These are phyloP conservation scores for Trichoderma lentiforme DNA, from an alignment of 2,329 filamentous ascomycete genomes.

Conservation along the genomic window DNA sequence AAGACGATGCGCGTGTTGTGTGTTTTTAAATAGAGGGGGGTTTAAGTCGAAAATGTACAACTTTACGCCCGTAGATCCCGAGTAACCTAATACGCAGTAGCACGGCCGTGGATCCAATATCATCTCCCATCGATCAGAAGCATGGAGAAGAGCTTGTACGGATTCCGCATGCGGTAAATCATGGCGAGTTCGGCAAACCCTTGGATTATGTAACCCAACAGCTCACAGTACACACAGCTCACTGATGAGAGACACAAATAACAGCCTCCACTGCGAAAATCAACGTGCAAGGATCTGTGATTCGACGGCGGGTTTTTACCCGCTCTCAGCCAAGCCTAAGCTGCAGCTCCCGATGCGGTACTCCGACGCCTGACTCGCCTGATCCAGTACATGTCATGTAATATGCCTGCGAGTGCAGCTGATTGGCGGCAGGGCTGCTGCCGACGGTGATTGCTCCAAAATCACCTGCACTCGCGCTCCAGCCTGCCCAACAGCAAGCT, in stretches of 20 bases:
- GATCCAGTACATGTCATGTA: not conserved
- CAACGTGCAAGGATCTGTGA: not conserved
- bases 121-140: not conserved
- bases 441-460: constrained; percentile 6
- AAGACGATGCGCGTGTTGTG: not conserved
- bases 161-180: not conserved
- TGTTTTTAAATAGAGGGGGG: not conserved
- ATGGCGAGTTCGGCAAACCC: not conserved
- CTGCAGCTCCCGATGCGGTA: not conserved
- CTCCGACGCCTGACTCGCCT: not conserved
- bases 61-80: constrained; percentile 3
- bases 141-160: not conserved
- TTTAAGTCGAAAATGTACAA: constrained; percentile 10
- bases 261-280: not conserved
- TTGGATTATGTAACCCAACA: not conserved
- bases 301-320: not conserved
- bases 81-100: not conserved
- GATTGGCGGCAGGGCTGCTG: constrained; percentile 1
- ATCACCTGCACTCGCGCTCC: not conserved
- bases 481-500: not conserved
- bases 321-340: not conserved
- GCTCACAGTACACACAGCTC: too few relatives aligned
- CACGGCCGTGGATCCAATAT: not conserved
- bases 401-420: not conserved
- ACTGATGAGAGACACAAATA: not conserved